These are phyloP conservation scores for Sabuloglossum arenarium DNA, from an alignment of 495 filamentous ascomycete genomes.

Conservation along the genomic window DNA sequence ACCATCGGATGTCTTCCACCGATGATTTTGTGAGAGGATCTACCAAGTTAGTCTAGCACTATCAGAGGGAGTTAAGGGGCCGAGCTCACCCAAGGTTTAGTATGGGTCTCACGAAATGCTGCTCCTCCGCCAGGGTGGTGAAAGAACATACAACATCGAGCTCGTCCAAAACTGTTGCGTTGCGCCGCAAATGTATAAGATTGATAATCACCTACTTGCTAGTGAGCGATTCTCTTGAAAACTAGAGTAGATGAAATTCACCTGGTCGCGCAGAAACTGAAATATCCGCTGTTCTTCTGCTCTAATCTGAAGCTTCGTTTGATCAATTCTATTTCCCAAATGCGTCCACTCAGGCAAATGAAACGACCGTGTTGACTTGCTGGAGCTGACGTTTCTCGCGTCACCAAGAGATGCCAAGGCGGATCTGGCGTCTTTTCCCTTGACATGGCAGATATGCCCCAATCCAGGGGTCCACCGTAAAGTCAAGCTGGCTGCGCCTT, in stretches of 20 bases:
- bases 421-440: conserved; percentile 46
- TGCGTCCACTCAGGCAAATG: conserved; percentile 66
- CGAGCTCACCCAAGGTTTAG: conserved; percentile 26
- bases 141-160: conserved; percentile 72
- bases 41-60: conserved; percentile 3
- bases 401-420: conserved; percentile 22
- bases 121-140: conserved; percentile 52
- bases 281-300: conserved; percentile 64
- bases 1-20: conserved; percentile 82
- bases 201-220: conserved; percentile 39
- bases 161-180: conserved; percentile 76
- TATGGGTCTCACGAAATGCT: conserved; percentile 48
- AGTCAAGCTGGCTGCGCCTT: conserved; percentile 36
- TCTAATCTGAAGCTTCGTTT: conserved; percentile 49
- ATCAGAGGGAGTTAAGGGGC: neutral
- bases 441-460: conserved; percentile 81
- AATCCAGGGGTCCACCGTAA: conserved; percentile 67
- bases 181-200: conserved; percentile 64
- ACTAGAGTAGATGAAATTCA: neutral
- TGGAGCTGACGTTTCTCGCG: conserved; percentile 46
- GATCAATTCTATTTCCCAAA: conserved; percentile 55
- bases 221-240: neutral
- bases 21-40: conserved; percentile 39
- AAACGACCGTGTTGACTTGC: conserved; percentile 68
- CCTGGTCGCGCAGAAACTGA: conserved; percentile 35